Evolutionary conservation across 768 basidiomycete genomes (phyloP).

Genomic region (Mycena alexandri): DNA sequence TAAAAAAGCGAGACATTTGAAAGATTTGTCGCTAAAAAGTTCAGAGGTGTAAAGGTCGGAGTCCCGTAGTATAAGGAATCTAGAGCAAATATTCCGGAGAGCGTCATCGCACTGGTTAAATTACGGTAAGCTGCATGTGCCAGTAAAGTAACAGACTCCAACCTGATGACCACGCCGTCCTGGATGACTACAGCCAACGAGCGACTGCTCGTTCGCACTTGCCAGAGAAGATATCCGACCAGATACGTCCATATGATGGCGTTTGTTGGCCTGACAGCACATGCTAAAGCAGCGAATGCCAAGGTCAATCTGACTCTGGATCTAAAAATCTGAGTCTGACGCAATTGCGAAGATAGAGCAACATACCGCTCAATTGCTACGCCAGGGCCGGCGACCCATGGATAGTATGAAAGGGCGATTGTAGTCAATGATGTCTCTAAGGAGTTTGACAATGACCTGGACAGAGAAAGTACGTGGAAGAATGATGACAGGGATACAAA

Average conservation of each 20-base stretch:
- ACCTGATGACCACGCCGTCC: slow-evolving; percentile 63
- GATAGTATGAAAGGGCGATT: slow-evolving; percentile 82
- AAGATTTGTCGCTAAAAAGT: slow-evolving; percentile 87
- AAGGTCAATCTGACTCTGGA: slow-evolving; percentile 54
- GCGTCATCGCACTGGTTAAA: slow-evolving; percentile 38
- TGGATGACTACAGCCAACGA: slow-evolving; percentile 50
- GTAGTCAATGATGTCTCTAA: slow-evolving; percentile 90
- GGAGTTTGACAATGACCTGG: slow-evolving; percentile 93
- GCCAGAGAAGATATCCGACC: slow-evolving; percentile 69
- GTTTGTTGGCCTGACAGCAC: slow-evolving; percentile 90
- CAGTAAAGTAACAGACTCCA: slow-evolving; percentile 35
- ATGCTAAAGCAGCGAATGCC: slow-evolving; percentile 79
- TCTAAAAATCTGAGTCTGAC: slow-evolving; percentile 37
- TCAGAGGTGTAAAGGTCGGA: slow-evolving; percentile 79
- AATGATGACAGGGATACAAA: slow-evolving; percentile 87
- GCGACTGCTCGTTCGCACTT: slow-evolving; percentile 52
- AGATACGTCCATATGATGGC: slow-evolving; percentile 88
- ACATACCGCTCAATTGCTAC: slow-evolving; percentile 56
- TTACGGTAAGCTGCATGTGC: slow-evolving; percentile 37
- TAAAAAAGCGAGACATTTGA: slow-evolving; percentile 94
- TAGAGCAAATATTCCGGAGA: slow-evolving; percentile 54
- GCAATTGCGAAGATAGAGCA: not conserved
- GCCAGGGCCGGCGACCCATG: slow-evolving; percentile 66
- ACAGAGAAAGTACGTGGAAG: slow-evolving; percentile 87
- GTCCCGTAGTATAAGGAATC: slow-evolving; percentile 81